These are phyloP conservation scores for Diplogelasinospora grovesii DNA, from an alignment of 495 filamentous ascomycete species.

Conservation along the genomic window DNA sequence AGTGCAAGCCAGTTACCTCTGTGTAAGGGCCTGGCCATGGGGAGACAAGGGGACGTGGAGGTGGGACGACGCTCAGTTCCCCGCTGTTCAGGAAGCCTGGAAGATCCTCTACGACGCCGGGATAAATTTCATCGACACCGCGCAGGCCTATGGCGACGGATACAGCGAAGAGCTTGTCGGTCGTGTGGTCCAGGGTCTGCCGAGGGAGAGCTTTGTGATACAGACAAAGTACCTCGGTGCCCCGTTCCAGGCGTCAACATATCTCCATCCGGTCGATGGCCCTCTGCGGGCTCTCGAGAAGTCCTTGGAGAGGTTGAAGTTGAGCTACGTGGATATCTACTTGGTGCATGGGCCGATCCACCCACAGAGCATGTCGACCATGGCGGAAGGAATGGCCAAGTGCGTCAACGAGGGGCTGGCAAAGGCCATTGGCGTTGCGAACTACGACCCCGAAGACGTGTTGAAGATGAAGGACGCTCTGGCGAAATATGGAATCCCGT, in stretches of 20 bases:
- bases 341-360: slow-evolving; percentile 9
- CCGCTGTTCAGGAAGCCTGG: slow-evolving; percentile 31
- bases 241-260: not conserved
- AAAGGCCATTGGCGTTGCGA: slow-evolving; percentile 34
- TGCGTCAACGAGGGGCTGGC: slow-evolving; percentile 35
- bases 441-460: slow-evolving; percentile 36
- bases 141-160: slow-evolving; percentile 34
- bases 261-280: slow-evolving; percentile 2
- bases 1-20: slow-evolving; percentile 27
- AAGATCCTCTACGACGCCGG: slow-evolving; percentile 20
- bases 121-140: slow-evolving; percentile 36
- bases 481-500: slow-evolving; percentile 1
- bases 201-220: slow-evolving; percentile 18
- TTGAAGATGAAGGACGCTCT: slow-evolving; percentile 21
- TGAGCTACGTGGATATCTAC: slow-evolving; percentile 10
- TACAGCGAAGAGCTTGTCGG: slow-evolving; percentile 34
- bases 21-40: slow-evolving; percentile 37
- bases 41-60: slow-evolving; percentile 36
- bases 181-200: slow-evolving; percentile 26
- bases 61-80: slow-evolving; percentile 28
- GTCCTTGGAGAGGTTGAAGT: not conserved
- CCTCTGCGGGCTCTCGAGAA: not conserved
- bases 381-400: slow-evolving; percentile 22
- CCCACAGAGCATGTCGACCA: slow-evolving; percentile 2
- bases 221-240: slow-evolving; percentile 8